Base-by-base conservation (phyloP, 2,329 filamentous ascomycete species). In the Ophiostoma triangulosporum region DNA sequence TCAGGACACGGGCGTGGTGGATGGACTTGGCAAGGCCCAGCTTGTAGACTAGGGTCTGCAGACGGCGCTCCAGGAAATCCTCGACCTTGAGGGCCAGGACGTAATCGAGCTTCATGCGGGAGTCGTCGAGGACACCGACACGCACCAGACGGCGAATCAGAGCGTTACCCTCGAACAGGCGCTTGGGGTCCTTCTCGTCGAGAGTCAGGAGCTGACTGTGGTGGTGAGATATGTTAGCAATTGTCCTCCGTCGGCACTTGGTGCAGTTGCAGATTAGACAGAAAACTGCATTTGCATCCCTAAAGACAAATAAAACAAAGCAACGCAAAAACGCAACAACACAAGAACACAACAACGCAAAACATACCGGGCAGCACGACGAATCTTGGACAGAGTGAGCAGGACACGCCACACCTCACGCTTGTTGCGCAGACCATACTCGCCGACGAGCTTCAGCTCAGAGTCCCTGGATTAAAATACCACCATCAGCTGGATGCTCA, bases 101-200 rank as follows among this genome's bases (percentile, higher is more conserved):
- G 86, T 98, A 96, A 96, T 98, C 93, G 82, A 98, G 93, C 87
- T 96, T 98, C 93, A 98, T 98, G 83, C 93, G 93, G 73, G 90
- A 90, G 81, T 98, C 93, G 74, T 98, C 93, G 70, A 98, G 88
- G 69, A 98, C 93, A 88, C 93, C 93, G 72, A 97, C 90, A 74
- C 93, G 93, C 64, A 98, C 93, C 64, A 98, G 89, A 87, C 93
- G 93, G 74, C 93, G 93, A 86, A 98, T 98, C 73, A 98, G 84
- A 73, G 93, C 93, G 76, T 98, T 98, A 77, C 93, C 93, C 83
- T 98, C 93, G 82, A 98, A 98, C 64, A 98, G 90, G 78, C 93
- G 90, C 86, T 97, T 97, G 74, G 93, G 93, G 79, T 98, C 93
- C 81, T 98, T 98, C 82, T 98, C 93, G 71, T 98, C 93, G 72